A percentile compares a stretch with the other conserved stretches of the same genome.
Evolutionary conservation across 176 grass and related monocot species (phyloP).

Genomic region (Triticum urartu): DNA sequence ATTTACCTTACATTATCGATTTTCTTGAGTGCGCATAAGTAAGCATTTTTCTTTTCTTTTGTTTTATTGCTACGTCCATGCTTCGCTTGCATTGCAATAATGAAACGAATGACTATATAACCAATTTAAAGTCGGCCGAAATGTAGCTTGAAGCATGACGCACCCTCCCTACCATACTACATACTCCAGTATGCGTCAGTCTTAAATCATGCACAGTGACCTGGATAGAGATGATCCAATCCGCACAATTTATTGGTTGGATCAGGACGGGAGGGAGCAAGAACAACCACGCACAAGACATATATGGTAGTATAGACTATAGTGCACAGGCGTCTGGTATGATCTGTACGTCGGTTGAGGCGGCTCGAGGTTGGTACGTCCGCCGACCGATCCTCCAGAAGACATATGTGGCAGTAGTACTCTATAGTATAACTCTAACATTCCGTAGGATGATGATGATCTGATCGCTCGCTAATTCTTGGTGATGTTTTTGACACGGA

Average conservation of each 20-base stretch:
- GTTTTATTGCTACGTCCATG: not conserved
- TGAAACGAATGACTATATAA: not conserved
- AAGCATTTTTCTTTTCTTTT: too few relatives aligned
- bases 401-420: not conserved
- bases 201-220: not conserved
- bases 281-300: too few relatives aligned
- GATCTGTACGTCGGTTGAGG: not conserved
- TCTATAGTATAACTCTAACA: not conserved
- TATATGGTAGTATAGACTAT: too few relatives aligned
- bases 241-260: too few relatives aligned
- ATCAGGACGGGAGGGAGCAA: too few relatives aligned
- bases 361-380: not conserved
- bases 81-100: not conserved
- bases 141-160: slow-evolving; percentile 19
- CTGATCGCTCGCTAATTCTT: not conserved
- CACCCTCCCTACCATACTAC: slow-evolving; percentile 6
- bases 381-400: not conserved
- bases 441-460: not conserved
- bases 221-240: not conserved
- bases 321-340: not conserved
- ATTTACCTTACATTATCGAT: too few relatives aligned
- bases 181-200: not conserved
- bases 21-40: too few relatives aligned
- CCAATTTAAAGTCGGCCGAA: not conserved
- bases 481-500: not conserved